Conservation (phyloP, 257 asterid species). For the Voacanga thouarsii region DNA sequence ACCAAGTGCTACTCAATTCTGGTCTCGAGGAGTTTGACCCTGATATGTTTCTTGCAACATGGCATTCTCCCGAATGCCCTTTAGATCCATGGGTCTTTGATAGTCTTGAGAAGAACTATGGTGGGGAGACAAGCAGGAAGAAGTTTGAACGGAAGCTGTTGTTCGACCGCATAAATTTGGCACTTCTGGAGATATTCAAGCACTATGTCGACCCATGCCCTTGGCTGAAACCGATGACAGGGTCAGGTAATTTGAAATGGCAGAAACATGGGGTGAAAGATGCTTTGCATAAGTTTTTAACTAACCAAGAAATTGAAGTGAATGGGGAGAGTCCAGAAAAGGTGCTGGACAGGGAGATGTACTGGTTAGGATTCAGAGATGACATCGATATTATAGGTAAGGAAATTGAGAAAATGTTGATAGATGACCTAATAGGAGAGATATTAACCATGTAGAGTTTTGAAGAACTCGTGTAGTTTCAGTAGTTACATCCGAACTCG, state of each 20-base stretch:
- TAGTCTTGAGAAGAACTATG: conserved; percentile 55
- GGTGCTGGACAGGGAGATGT: conserved; percentile 52
- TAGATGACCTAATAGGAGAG: conserved; percentile 55
- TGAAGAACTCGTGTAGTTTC: conserved; percentile 1
- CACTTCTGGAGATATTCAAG: conserved; percentile 42
- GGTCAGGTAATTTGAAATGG: conserved; percentile 24
- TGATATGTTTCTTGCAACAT: conserved; percentile 30
- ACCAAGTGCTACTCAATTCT: conserved; percentile 48
- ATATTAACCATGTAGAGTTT: conserved; percentile 30
- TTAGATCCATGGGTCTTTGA: conserved; percentile 57
- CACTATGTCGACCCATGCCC: conserved; percentile 41
- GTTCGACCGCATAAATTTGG: conserved; percentile 57
- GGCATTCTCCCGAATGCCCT: conserved; percentile 62
- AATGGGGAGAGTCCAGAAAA: conserved; percentile 29
- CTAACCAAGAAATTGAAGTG: conserved; percentile 22
- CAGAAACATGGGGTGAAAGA: conserved; percentile 37
- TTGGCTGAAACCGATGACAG: conserved; percentile 47
- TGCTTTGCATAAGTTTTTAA: conserved; percentile 39
- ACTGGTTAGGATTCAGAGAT: conserved; percentile 45
- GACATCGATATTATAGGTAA: conserved; percentile 50
- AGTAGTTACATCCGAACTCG: conserved; percentile 3
- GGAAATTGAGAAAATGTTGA: conserved; percentile 59
- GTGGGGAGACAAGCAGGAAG: conserved; percentile 25
- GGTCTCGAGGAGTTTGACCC: conserved; percentile 53
- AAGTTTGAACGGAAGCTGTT: conserved; percentile 61